phyloP scores from a whole-genome alignment of 2,329 filamentous ascomycete genomes.

The Xylariaceae sp. region DNA sequence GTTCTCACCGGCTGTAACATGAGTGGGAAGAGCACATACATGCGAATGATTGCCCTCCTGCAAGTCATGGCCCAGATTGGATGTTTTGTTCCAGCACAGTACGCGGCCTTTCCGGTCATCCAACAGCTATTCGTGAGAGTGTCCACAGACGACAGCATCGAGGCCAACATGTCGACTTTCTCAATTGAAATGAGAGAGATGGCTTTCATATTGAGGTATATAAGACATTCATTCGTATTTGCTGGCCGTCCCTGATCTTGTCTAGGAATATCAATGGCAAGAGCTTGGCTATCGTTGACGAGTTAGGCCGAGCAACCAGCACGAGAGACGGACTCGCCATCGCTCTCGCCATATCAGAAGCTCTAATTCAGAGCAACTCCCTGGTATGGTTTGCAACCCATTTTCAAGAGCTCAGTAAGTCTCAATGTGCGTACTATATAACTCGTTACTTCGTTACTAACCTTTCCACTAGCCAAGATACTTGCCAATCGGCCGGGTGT shows the following conservation, averaged over 20 bases:
- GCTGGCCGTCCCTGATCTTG: constrained; percentile 6
- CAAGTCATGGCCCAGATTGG: constrained; percentile 92
- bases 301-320: constrained; percentile 85
- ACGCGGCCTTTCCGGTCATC: constrained; percentile 72
- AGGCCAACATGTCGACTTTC: constrained; percentile 89
- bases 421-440: no score
- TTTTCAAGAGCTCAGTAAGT: constrained; percentile 65
- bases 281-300: constrained; percentile 80
- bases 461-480: constrained; percentile 47
- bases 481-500: constrained; percentile 70
- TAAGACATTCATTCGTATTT: no score
- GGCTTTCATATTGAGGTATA: constrained; percentile 72
- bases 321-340: constrained; percentile 84
- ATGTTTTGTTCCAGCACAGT: constrained; percentile 79
- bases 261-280: constrained; percentile 63
- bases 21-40: constrained; percentile 96
- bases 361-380: constrained; percentile 69
- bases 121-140: constrained; percentile 82
- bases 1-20: constrained; percentile 96
- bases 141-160: constrained; percentile 79
- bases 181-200: constrained; percentile 94
- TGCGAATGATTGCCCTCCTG: constrained; percentile 74
- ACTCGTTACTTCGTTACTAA: constrained; percentile 3
- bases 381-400: constrained; percentile 92
- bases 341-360: constrained; percentile 83